Base-by-base conservation (phyloP, 345 rosid genomes). In the Eucalyptus leucophloia region DNA sequence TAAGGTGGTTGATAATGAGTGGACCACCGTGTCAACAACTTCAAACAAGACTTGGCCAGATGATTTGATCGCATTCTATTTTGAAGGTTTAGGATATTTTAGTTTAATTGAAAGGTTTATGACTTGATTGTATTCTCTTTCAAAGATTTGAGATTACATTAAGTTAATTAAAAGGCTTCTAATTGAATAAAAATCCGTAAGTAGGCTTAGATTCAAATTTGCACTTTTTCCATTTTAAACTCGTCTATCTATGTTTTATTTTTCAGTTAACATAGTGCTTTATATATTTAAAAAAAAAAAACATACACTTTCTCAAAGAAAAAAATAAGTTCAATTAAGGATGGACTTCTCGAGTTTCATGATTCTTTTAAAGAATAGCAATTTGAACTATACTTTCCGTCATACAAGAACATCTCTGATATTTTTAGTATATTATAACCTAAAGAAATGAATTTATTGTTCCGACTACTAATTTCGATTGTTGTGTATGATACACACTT, bases 341-440 rank as follows among this genome's bases (percentile, higher is more conserved):
- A n/a, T n/a, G 37, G 77, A n/a, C 19, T 65, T 65, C 9, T n/a
- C 10, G 1, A 65, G 77, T 65, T 1, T 65, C 37, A 65, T 65
- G 18, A 62, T 62, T 62, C 18, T 30, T 65, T 65, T 65, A 65
- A n/a, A 30, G 19, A 65, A 65, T 65, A 7, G 72, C 1, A 62
- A n/a, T n/a, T 5, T 3, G 17, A 62, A 6, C 17, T 62, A 62
- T 62, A 62, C 18, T 30, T 62, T 62, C 34, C 5, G 1, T 1
- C 5, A 0, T 0, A 30, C 5, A 13, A 2, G 16, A n/a, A 15
- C 37, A n/a, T n/a, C 21, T 65, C 2, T 4, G 40, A n/a, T 65
- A 8, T n/a, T 30, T 65, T 65, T n/a, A n/a, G 77, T 16, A 15
- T 15, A 65, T 65, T 65, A 14, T 16, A n/a, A 65, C 21, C 32